Evolutionary conservation across 202 grass and related monocot genomes (phyloP).

Genomic region (Setaria italica): DNA sequence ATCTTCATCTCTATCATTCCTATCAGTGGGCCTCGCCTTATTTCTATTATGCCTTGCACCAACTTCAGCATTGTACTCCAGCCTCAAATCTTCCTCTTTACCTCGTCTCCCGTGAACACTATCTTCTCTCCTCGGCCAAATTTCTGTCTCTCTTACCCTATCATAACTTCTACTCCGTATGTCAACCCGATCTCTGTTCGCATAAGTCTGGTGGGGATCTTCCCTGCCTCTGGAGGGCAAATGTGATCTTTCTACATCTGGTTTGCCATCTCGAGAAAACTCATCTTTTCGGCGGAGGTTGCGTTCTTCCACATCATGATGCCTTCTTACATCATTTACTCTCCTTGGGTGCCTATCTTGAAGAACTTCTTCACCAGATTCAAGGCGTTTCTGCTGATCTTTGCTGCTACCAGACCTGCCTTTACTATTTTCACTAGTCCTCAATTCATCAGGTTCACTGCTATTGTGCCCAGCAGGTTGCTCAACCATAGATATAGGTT

Average conservation of each 20-base stretch:
- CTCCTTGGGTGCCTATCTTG: slow-evolving; percentile 60
- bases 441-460: slow-evolving; percentile 58
- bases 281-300: slow-evolving; percentile 53
- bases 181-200: slow-evolving; percentile 60
- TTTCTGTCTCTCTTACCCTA: slow-evolving; percentile 67
- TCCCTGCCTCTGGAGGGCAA: slow-evolving; percentile 72
- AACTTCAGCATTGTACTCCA: slow-evolving; percentile 65
- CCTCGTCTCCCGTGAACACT: slow-evolving; percentile 67
- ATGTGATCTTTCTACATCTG: slow-evolving; percentile 53
- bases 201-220: slow-evolving; percentile 62
- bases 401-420: slow-evolving; percentile 78
- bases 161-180: slow-evolving; percentile 81
- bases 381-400: slow-evolving; percentile 60
- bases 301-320: slow-evolving; percentile 60
- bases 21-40: slow-evolving; percentile 64
- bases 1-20: slow-evolving; percentile 77
- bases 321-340: slow-evolving; percentile 57
- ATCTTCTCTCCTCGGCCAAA: slow-evolving; percentile 79
- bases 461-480: slow-evolving; percentile 49
- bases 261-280: slow-evolving; percentile 46
- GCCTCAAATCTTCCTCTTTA: slow-evolving; percentile 82
- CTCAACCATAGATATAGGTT: slow-evolving; percentile 63
- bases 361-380: slow-evolving; percentile 73
- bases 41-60: slow-evolving; percentile 71
- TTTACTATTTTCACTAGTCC: slow-evolving; percentile 71